These are phyloP conservation scores for Groenewaldozyma tartarivorans DNA, from an alignment of 805 yeast species.

Conservation along the genomic window DNA sequence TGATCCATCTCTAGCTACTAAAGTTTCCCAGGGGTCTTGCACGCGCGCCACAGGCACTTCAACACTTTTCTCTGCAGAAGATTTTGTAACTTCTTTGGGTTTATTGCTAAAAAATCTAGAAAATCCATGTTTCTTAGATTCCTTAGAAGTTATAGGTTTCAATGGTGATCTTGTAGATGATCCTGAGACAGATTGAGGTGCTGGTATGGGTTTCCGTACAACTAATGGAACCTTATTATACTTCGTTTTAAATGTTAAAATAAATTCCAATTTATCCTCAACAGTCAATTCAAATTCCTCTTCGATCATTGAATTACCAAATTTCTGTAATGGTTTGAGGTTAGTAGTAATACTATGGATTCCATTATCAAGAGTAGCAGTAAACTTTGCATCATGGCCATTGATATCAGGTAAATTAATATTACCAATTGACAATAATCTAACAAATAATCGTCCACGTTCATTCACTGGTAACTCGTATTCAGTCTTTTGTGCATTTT, in stretches of 20 bases:
- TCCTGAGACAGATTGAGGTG: constrained; percentile 1
- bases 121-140: constrained; percentile 10
- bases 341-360: constrained; percentile 66
- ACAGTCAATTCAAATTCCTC: constrained; percentile 77
- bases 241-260: constrained; percentile 60
- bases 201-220: constrained; percentile 9
- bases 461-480: constrained; percentile 14
- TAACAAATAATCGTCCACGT: constrained; percentile 19
- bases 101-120: constrained; percentile 9
- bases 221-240: constrained; percentile 31
- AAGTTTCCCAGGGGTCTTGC: constrained; percentile 41
- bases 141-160: constrained; percentile 3
- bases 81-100: constrained; percentile 1
- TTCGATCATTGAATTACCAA: constrained; percentile 32
- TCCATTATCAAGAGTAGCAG: constrained; percentile 59
- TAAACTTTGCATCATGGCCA: constrained; percentile 34
- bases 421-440: constrained; percentile 19
- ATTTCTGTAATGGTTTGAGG: constrained; percentile 27
- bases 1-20: constrained; percentile 79
- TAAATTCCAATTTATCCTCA: constrained; percentile 49
- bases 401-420: constrained; percentile 36
- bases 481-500: background rate
- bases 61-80: background rate
- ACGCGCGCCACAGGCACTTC: background rate
- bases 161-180: background rate